phyloP scores from a whole-genome alignment of 257 asterid genomes.

The Solanum dulcamara region DNA sequence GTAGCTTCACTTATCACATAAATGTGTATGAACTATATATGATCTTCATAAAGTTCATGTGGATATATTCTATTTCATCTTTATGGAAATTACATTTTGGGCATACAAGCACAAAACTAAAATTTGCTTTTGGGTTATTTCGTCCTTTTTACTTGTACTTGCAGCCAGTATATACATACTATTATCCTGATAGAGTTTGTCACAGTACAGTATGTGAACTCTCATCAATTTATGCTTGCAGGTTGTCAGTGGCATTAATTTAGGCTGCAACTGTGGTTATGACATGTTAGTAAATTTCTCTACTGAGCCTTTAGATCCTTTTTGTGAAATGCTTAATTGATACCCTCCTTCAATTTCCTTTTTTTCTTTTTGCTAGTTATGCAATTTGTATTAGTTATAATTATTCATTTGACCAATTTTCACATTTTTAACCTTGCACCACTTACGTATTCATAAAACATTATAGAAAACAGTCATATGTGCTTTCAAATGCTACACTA shows the following conservation, averaged over 20 bases:
- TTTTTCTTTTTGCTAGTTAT: background rate
- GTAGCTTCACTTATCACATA: background rate
- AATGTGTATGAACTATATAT: background rate
- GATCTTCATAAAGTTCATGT: background rate
- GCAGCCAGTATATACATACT: background rate
- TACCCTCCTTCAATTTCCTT: background rate
- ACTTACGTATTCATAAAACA: background rate
- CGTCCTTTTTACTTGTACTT: background rate
- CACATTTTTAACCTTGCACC: background rate
- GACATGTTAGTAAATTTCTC: constrained; percentile 44
- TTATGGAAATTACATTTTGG: background rate
- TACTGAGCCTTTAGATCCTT: background rate
- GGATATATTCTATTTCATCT: background rate
- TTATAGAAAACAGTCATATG: background rate
- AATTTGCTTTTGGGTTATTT: background rate
- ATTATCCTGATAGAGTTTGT: background rate
- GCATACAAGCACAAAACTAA: background rate
- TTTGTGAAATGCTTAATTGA: background rate
- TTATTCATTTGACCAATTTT: background rate
- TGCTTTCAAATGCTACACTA: background rate
- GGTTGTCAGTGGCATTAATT: constrained; percentile 86
- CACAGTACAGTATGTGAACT: background rate
- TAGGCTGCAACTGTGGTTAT: constrained; percentile 79
- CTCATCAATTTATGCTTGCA: constrained; percentile 23
- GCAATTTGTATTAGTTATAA: background rate